Evolutionary conservation across 768 basidiomycete genomes (phyloP).

Genomic region (Asterophora parasitica): DNA sequence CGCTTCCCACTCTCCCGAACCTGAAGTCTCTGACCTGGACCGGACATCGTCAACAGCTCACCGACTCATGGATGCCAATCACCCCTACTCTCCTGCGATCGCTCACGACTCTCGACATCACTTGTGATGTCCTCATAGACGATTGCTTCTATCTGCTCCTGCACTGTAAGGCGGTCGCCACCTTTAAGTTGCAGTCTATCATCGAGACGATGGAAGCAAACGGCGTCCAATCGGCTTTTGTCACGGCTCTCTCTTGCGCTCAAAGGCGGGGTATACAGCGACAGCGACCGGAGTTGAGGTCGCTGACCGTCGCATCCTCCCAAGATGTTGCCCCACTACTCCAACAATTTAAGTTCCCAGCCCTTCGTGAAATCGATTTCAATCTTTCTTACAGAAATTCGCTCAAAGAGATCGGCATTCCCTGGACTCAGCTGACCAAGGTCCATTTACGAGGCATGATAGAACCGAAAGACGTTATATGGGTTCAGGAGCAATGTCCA

Average conservation of each 20-base stretch:
- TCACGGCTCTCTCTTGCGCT: no score
- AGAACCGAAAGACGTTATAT: no score
- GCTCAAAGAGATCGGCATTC: not conserved
- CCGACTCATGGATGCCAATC: conserved; percentile 1
- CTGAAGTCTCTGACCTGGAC: conserved; percentile 5
- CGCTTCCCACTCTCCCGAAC: not conserved
- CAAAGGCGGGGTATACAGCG: no score
- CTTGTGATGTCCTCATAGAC: no score
- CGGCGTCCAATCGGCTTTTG: not conserved
- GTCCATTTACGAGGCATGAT: not conserved
- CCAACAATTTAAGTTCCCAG: not conserved
- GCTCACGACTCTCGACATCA: no score
- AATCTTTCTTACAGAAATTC: not conserved
- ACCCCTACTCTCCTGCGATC: no score
- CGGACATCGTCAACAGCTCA: conserved; percentile 5
- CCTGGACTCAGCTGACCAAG: not conserved
- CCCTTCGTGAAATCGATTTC: not conserved
- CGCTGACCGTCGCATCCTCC: not conserved
- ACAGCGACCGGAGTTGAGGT: not conserved
- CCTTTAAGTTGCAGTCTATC: not conserved
- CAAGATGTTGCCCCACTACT: not conserved
- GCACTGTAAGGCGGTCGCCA: no score
- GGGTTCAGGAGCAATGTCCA: no score
- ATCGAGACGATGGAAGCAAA: no score
- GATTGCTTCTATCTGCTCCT: no score